These are phyloP conservation scores for Ascochyta koolunga DNA, from an alignment of 2,329 filamentous ascomycete genomes.

Conservation along the genomic window DNA sequence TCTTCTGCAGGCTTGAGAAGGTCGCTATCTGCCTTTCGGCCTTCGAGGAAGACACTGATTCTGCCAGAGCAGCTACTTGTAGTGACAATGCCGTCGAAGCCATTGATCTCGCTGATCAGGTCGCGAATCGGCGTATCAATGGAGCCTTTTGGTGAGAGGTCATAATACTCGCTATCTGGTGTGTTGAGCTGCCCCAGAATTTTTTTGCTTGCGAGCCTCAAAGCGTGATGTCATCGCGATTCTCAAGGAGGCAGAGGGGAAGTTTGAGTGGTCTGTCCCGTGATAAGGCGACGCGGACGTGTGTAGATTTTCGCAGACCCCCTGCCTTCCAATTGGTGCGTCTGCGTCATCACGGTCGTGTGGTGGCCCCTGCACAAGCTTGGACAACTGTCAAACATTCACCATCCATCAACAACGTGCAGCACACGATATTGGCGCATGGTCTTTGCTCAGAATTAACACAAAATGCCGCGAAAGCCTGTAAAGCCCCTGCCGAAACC, in stretches of 20 bases:
- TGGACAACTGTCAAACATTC: constrained; percentile 17
- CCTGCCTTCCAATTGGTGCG: constrained; percentile 18
- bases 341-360: constrained; percentile 26
- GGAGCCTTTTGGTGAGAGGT: constrained; percentile 86
- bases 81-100: constrained; percentile 76
- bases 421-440: constrained; percentile 1
- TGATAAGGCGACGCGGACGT: constrained; percentile 30
- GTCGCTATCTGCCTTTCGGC: constrained; percentile 57
- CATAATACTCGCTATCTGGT: constrained; percentile 74
- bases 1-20: constrained; percentile 5
- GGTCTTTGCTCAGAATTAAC: neutral
- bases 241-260: neutral
- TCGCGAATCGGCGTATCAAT: constrained; percentile 79
- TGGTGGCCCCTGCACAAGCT: constrained; percentile 21
- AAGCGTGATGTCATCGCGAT: constrained; percentile 44
- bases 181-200: constrained; percentile 74
- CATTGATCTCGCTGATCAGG: constrained; percentile 81
- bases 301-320: constrained; percentile 15
- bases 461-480: constrained; percentile 41
- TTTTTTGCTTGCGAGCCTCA: constrained; percentile 66
- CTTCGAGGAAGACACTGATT: constrained; percentile 87
- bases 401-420: constrained; percentile 1
- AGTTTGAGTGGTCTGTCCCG: constrained; percentile 15
- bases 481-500: constrained; percentile 23
- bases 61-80: constrained; percentile 93